These are phyloP conservation scores for Phytophthora sp. DNA, from an alignment of 352 stramenopile species.

Conservation along the genomic window DNA sequence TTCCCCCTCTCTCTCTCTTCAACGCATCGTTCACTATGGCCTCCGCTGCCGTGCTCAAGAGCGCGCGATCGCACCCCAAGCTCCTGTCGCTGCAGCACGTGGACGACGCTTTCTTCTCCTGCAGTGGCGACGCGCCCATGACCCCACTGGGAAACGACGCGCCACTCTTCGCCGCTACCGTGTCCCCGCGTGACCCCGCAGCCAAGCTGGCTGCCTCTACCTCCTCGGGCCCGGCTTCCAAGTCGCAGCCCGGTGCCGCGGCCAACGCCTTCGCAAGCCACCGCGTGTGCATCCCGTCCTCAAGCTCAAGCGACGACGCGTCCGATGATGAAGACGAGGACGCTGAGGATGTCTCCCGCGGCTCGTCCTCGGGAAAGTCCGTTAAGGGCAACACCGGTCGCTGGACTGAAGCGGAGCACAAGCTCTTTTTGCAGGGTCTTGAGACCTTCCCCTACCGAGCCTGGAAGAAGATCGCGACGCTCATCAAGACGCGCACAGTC, in stretches of 20 bases:
- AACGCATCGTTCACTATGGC: slow-evolving; percentile 42
- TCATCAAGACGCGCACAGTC: slow-evolving; percentile 94
- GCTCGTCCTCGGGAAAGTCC: slow-evolving; percentile 24
- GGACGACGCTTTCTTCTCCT: slow-evolving; percentile 41
- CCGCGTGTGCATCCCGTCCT: slow-evolving; percentile 35
- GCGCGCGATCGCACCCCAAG: slow-evolving; percentile 46
- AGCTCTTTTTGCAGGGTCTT: slow-evolving; percentile 88
- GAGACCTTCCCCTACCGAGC: slow-evolving; percentile 86
- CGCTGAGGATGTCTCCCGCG: slow-evolving; percentile 14
- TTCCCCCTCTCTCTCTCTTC: slow-evolving; percentile 19
- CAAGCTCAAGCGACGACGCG: slow-evolving; percentile 34
- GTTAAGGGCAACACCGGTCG: slow-evolving; percentile 82
- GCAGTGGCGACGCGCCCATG: slow-evolving; percentile 44
- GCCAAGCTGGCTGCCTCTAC: slow-evolving; percentile 49
- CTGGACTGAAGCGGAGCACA: slow-evolving; percentile 88
- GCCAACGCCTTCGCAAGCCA: slow-evolving; percentile 30
- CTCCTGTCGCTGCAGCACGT: slow-evolving; percentile 58
- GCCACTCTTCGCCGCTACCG: slow-evolving; percentile 38
- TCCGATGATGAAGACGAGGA: slow-evolving; percentile 48
- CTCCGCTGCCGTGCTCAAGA: slow-evolving; percentile 43
- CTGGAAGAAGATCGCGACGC: slow-evolving; percentile 93
- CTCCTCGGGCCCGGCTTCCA: slow-evolving; percentile 9
- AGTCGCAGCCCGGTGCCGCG: slow-evolving; percentile 6
- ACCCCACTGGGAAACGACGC: slow-evolving; percentile 46
- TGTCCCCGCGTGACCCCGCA: slow-evolving; percentile 61